Conservation (phyloP, 2,329 filamentous ascomycete species). For the Bipolaris victoriae region DNA sequence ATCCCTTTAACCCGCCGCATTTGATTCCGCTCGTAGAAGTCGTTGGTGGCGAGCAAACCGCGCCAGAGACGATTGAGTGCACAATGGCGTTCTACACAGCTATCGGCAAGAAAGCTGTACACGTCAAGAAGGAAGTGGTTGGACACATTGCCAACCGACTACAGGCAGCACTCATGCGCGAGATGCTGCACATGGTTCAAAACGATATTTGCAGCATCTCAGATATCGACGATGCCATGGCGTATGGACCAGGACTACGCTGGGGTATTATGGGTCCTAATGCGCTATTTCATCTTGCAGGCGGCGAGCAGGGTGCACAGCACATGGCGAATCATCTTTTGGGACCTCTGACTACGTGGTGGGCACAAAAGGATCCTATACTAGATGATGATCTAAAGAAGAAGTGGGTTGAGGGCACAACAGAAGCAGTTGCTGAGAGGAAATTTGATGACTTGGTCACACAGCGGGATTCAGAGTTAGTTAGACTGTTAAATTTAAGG, state of each 20-base stretch:
- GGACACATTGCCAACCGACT: slow-evolving; percentile 57
- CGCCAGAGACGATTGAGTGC: slow-evolving; percentile 20
- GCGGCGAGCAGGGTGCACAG: neutral
- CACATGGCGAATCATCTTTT: neutral
- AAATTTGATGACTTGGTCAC: neutral
- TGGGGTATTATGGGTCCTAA: slow-evolving; percentile 1
- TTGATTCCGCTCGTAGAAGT: slow-evolving; percentile 58
- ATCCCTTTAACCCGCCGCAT: slow-evolving; percentile 59
- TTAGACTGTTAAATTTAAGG: neutral
- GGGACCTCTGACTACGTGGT: neutral
- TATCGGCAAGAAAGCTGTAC: slow-evolving; percentile 49
- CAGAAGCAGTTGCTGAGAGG: neutral
- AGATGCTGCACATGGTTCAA: neutral
- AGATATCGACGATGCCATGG: neutral
- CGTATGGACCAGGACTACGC: neutral
- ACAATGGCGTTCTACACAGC: slow-evolving; percentile 50
- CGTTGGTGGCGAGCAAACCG: slow-evolving; percentile 36
- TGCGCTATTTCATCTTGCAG: neutral
- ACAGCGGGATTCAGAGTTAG: neutral
- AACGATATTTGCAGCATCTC: neutral
- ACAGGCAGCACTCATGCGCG: slow-evolving; percentile 36
- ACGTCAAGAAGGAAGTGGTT: slow-evolving; percentile 45
- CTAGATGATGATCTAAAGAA: neutral
- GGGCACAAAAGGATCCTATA: neutral
- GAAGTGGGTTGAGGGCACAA: neutral